phyloP scores from a whole-genome alignment of 371 early-diverging fungal genomes.

The Umbelopsis sp. region DNA sequence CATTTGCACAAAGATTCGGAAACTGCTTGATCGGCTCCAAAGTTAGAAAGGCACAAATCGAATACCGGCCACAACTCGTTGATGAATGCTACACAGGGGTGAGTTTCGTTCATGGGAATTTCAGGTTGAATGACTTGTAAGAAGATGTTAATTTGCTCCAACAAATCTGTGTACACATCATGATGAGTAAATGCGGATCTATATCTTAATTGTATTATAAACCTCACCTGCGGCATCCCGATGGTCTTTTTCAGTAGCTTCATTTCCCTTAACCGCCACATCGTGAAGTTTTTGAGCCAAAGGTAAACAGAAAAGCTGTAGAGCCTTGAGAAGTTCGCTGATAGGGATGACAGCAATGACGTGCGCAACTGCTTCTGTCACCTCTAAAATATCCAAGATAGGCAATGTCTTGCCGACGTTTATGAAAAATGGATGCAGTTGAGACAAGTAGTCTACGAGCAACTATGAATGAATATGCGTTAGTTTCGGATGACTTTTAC shows the following conservation, averaged over 20 bases:
- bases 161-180: conserved; percentile 27
- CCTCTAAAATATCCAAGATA: conserved; percentile 75
- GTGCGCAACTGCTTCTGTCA: conserved; percentile 89
- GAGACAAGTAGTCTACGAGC: conserved; percentile 69
- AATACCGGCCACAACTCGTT: conserved; percentile 81
- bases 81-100: conserved; percentile 77
- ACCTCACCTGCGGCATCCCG: conserved; percentile 49
- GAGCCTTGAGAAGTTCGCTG: conserved; percentile 60
- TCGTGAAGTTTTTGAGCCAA: conserved; percentile 70
- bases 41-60: conserved; percentile 58
- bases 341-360: conserved; percentile 79
- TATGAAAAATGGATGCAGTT: conserved; percentile 81
- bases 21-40: conserved; percentile 54
- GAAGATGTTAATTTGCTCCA: conserved; percentile 60
- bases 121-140: conserved; percentile 58
- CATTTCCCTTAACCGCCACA: conserved; percentile 44
- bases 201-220: no score
- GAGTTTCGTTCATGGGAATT: conserved; percentile 50
- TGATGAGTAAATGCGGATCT: no score
- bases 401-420: conserved; percentile 65
- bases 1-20: conserved; percentile 71
- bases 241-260: conserved; percentile 34
- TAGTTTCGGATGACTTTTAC: background rate
- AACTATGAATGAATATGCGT: conserved; percentile 35
- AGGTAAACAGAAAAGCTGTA: conserved; percentile 85